phyloP scores from a whole-genome alignment of 2,329 filamentous ascomycete species.

The Arachnomyces sp. region DNA sequence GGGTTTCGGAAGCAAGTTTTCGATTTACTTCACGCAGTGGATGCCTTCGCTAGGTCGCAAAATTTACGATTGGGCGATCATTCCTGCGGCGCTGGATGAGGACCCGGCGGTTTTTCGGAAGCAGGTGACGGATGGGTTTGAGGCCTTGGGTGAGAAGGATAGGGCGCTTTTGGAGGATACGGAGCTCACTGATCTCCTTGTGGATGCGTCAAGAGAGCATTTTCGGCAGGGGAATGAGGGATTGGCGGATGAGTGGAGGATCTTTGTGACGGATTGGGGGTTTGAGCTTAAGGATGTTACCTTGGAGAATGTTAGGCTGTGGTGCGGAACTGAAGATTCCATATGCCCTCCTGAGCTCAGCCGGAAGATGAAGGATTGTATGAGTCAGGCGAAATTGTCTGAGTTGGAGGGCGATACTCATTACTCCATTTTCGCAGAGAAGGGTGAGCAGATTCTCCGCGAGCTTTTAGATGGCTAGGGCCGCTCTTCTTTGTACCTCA shows the following conservation, averaged over 20 bases:
- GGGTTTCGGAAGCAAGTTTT: conserved; percentile 13
- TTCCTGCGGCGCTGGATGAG: neutral
- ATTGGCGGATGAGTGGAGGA: conserved; percentile 19
- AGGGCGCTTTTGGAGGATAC: conserved; percentile 1
- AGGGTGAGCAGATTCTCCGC: no score
- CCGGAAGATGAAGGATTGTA: conserved; percentile 29
- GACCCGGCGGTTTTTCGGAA: conserved; percentile 1
- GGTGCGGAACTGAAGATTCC: conserved; percentile 22
- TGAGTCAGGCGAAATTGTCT: conserved; percentile 26
- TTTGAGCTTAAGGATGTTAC: conserved; percentile 20
- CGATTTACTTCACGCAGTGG: conserved; percentile 4
- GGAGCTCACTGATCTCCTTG: conserved; percentile 11
- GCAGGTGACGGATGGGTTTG: conserved; percentile 1
- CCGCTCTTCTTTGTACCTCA: no score
- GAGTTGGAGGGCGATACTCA: conserved; percentile 27
- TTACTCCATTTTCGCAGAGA: conserved; percentile 2
- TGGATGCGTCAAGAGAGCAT: conserved; percentile 16
- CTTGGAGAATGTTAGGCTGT: conserved; percentile 21
- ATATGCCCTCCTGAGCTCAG: conserved; percentile 26
- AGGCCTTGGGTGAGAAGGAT: neutral
- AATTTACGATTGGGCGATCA: conserved; percentile 20
- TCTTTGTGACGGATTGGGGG: conserved; percentile 23
- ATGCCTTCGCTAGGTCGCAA: conserved; percentile 12
- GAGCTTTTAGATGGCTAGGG: no score
- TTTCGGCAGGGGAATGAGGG: conserved; percentile 21